Percentiles rank a stretch among this genome's conserved stretches.
Conservation (phyloP, 2,329 filamentous ascomycete genomes). For the Neospermospora avenae region DNA sequence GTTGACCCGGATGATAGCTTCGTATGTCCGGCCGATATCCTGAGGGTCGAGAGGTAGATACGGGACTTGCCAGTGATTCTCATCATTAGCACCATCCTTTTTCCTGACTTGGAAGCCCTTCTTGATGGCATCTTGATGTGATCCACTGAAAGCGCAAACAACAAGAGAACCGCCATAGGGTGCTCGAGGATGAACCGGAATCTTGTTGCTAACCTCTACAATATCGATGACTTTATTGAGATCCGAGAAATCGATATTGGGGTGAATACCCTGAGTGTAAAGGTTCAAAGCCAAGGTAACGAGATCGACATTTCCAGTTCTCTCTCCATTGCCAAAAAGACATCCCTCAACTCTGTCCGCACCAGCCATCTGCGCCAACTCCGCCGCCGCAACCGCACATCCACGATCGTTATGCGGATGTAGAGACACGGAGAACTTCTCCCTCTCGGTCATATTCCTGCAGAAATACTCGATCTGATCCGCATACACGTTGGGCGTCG, state of each 20-base stretch:
- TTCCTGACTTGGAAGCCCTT: slow-evolving; percentile 79
- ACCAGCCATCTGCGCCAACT: slow-evolving; percentile 93
- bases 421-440: slow-evolving; percentile 84
- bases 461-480: slow-evolving; percentile 98
- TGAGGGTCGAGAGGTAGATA: slow-evolving; percentile 91
- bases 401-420: slow-evolving; percentile 96
- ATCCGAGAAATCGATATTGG: slow-evolving; percentile 87
- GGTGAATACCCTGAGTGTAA: slow-evolving; percentile 87
- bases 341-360: slow-evolving; percentile 93
- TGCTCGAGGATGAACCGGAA: slow-evolving; percentile 83
- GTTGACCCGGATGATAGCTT: slow-evolving; percentile 97
- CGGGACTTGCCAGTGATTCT: slow-evolving; percentile 78
- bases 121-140: slow-evolving; percentile 94
- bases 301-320: slow-evolving; percentile 92
- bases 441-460: slow-evolving; percentile 74
- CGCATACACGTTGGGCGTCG: slow-evolving; percentile 92
- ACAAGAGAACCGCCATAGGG: slow-evolving; percentile 90
- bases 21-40: slow-evolving; percentile 95
- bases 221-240: slow-evolving; percentile 81
- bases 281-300: slow-evolving; percentile 91
- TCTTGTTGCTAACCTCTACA: slow-evolving; percentile 92
- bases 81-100: slow-evolving; percentile 51
- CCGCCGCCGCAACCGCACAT: slow-evolving; percentile 83
- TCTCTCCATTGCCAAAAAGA: slow-evolving; percentile 90
- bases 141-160: slow-evolving; percentile 88